phyloP scores from a whole-genome alignment of 352 stramenopile genomes.

The Thalassiosira pacifica region DNA sequence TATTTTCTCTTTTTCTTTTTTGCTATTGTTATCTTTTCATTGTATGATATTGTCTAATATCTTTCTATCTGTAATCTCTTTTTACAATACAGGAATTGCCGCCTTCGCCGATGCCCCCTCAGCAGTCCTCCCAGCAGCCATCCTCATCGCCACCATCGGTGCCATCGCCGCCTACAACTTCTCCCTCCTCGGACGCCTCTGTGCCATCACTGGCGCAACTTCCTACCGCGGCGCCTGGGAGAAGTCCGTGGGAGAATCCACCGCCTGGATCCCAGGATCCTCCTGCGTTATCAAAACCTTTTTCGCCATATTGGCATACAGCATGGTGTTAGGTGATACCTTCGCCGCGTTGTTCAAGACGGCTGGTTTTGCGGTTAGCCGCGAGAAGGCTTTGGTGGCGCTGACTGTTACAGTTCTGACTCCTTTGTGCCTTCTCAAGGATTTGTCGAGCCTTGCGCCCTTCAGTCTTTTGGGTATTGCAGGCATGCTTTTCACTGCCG shows the following conservation, averaged over 20 bases:
- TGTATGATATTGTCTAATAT: background rate
- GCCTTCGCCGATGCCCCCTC: conserved; percentile 79
- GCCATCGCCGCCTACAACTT: conserved; percentile 88
- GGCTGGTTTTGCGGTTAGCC: conserved; percentile 61
- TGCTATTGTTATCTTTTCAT: background rate
- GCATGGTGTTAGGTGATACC: conserved; percentile 89
- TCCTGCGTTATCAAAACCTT: conserved; percentile 86
- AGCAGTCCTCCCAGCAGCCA: conserved; percentile 77
- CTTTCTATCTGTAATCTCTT: background rate
- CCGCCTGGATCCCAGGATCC: conserved; percentile 82
- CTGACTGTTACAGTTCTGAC: conserved; percentile 79
- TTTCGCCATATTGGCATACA: conserved; percentile 87
- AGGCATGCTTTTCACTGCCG: conserved; percentile 84
- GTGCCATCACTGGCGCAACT: conserved; percentile 83
- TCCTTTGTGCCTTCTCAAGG: conserved; percentile 88
- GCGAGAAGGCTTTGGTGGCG: conserved; percentile 67
- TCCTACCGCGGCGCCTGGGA: conserved; percentile 88
- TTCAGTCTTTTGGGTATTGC: conserved; percentile 82
- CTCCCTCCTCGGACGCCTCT: conserved; percentile 88
- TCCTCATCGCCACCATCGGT: conserved; percentile 82
- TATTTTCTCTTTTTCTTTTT: conserved; percentile 1
- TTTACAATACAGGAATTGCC: conserved; percentile 72
- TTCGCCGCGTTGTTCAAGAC: conserved; percentile 79
- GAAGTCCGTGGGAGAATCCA: conserved; percentile 75
- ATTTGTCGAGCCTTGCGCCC: conserved; percentile 81